phyloP scores from a whole-genome alignment of 805 yeast genomes.

The Kodamaea leandrae region DNA sequence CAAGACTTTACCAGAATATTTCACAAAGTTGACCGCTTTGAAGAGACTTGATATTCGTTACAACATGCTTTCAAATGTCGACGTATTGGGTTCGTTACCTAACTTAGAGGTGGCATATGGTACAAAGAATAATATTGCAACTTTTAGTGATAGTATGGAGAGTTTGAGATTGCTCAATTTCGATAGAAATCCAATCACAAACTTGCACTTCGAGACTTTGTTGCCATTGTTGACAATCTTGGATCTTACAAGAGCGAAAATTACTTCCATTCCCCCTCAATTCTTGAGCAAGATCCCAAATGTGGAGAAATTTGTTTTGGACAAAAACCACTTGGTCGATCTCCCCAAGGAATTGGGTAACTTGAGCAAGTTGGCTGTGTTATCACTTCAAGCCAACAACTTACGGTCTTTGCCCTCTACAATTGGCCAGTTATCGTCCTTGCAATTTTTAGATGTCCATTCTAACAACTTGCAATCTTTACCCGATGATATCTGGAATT shows the following conservation, averaged over 20 bases:
- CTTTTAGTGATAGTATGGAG: slow-evolving; percentile 60
- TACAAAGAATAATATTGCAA: slow-evolving; percentile 72
- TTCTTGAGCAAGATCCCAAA: slow-evolving; percentile 61
- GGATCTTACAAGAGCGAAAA: slow-evolving; percentile 77
- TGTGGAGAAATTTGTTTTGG: slow-evolving; percentile 70
- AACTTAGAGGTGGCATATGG: slow-evolving; percentile 70
- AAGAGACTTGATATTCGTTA: slow-evolving; percentile 75
- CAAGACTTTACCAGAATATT: slow-evolving; percentile 49
- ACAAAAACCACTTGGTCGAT: slow-evolving; percentile 75
- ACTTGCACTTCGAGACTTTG: slow-evolving; percentile 50
- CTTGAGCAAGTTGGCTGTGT: slow-evolving; percentile 55
- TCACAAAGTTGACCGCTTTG: slow-evolving; percentile 53
- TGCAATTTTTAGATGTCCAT: slow-evolving; percentile 75
- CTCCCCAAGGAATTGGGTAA: slow-evolving; percentile 68
- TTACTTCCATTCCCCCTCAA: slow-evolving; percentile 67
- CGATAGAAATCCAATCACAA: slow-evolving; percentile 82
- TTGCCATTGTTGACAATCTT: slow-evolving; percentile 65
- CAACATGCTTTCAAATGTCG: slow-evolving; percentile 57
- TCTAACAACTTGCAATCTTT: slow-evolving; percentile 74
- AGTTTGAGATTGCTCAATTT: slow-evolving; percentile 67
- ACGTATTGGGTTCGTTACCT: slow-evolving; percentile 54
- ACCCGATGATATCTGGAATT: slow-evolving; percentile 65
- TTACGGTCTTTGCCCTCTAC: slow-evolving; percentile 66
- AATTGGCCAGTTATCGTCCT: slow-evolving; percentile 55
- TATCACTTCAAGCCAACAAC: slow-evolving; percentile 74